phyloP scores from a whole-genome alignment of 2,329 filamentous ascomycete species.

The Fusarium longipes region DNA sequence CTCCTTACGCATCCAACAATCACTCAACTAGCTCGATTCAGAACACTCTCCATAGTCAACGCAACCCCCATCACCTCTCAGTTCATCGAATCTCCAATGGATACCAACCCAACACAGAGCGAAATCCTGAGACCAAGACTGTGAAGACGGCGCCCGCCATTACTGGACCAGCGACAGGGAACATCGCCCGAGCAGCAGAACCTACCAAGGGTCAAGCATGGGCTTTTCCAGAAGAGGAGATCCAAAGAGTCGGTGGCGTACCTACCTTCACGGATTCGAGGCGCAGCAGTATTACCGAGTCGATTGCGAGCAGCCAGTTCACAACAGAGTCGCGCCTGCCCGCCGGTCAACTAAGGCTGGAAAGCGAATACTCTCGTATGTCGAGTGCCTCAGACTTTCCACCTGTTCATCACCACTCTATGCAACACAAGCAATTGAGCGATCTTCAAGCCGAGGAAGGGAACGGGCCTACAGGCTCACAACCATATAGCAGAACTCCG shows the following conservation, averaged over 20 bases:
- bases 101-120: slow-evolving; percentile 70
- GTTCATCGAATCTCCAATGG: slow-evolving; percentile 72
- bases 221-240: slow-evolving; percentile 82
- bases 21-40: slow-evolving; percentile 81
- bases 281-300: slow-evolving; percentile 80
- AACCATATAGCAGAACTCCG: slow-evolving; percentile 85
- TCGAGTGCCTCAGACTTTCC: slow-evolving; percentile 67
- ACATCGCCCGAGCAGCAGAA: slow-evolving; percentile 76
- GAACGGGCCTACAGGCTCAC: slow-evolving; percentile 63
- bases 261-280: slow-evolving; percentile 71
- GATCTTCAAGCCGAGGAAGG: slow-evolving; percentile 72
- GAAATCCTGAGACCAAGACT: slow-evolving; percentile 66
- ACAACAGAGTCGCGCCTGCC: slow-evolving; percentile 79
- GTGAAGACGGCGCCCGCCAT: slow-evolving; percentile 79
- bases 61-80: slow-evolving; percentile 67
- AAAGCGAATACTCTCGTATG: slow-evolving; percentile 64
- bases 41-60: slow-evolving; percentile 74
- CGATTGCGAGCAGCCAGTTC: slow-evolving; percentile 82
- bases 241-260: slow-evolving; percentile 62
- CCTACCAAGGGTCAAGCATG: slow-evolving; percentile 86
- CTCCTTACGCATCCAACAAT: slow-evolving; percentile 80
- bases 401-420: slow-evolving; percentile 76
- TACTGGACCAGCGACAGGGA: slow-evolving; percentile 73
- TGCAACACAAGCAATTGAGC: slow-evolving; percentile 78
- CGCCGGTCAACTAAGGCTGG: slow-evolving; percentile 76